Conservation (phyloP, 1,284 basidiomycete genomes). For the Ganoderma sp. region DNA sequence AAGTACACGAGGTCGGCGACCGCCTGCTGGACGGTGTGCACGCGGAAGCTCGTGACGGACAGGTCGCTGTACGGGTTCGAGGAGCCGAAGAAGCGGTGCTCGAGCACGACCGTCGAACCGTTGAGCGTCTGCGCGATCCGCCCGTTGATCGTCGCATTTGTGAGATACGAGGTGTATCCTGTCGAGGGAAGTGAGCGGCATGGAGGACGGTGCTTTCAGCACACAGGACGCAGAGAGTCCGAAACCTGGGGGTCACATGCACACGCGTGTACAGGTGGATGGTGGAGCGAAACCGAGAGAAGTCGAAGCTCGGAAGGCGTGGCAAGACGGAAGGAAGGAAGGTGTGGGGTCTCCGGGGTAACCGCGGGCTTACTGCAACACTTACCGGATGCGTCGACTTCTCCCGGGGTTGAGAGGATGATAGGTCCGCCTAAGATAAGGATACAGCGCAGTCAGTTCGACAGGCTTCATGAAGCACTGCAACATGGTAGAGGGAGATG, state of each 20-base stretch:
- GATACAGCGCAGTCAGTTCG: conserved; percentile 2
- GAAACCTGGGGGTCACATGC: background rate
- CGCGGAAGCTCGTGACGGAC: conserved; percentile 57
- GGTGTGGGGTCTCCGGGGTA: conserved; percentile 5
- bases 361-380: conserved; percentile 16
- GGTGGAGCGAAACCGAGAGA: background rate
- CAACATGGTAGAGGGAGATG: background rate
- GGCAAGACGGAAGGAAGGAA: background rate
- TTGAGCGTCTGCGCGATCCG: conserved; percentile 69
- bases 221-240: background rate
- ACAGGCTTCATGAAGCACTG: background rate
- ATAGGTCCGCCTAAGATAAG: conserved; percentile 64
- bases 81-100: conserved; percentile 58
- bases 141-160: conserved; percentile 68
- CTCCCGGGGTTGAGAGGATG: conserved; percentile 60
- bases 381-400: conserved; percentile 50
- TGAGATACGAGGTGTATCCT: conserved; percentile 64
- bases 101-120: conserved; percentile 66
- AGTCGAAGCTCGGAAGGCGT: conserved; percentile 1
- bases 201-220: background rate
- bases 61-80: conserved; percentile 68
- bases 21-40: conserved; percentile 75
- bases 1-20: conserved; percentile 76
- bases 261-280: background rate
- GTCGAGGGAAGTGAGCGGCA: background rate